phyloP scores from a whole-genome alignment of 1,284 basidiomycete species.

The Cryptococcus amylolentus region DNA sequence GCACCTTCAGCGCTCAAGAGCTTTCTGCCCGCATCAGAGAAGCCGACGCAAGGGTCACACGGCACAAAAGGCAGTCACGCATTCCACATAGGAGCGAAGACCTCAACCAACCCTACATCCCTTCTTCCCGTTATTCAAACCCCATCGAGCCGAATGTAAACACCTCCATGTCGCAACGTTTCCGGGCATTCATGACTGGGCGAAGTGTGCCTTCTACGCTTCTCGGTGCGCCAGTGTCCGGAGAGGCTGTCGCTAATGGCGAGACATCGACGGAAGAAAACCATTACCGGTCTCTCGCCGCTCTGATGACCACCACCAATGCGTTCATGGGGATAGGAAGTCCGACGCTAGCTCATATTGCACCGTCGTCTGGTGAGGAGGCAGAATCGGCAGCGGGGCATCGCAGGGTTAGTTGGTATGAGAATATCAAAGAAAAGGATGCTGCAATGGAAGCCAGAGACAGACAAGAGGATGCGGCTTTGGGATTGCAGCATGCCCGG shows the following conservation, averaged over 20 bases:
- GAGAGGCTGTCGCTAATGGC: neutral
- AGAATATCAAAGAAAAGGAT: conserved; percentile 13
- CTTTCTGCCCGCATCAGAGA: neutral
- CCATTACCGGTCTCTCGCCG: conserved; percentile 24
- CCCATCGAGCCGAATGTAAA: conserved; percentile 17
- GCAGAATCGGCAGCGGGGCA: conserved; percentile 24
- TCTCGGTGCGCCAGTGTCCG: conserved; percentile 7
- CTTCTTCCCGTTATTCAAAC: conserved; percentile 17
- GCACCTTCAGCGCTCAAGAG: neutral
- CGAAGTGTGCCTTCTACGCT: conserved; percentile 10
- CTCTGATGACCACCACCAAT: conserved; percentile 27
- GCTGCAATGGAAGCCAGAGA: conserved; percentile 15
- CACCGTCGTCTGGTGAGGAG: conserved; percentile 26
- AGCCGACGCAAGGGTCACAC: conserved; percentile 2
- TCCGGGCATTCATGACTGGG: conserved; percentile 9
- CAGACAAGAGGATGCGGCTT: conserved; percentile 9
- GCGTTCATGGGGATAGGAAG: conserved; percentile 19
- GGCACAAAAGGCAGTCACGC: conserved; percentile 10
- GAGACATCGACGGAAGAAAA: neutral
- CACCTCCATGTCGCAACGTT: conserved; percentile 17
- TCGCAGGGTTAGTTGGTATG: conserved; percentile 29
- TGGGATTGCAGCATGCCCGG: neutral
- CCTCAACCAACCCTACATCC: conserved; percentile 33
- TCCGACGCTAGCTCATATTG: conserved; percentile 24
- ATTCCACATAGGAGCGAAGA: conserved; percentile 25